Evolutionary conservation across 768 basidiomycete species (phyloP).

Genomic region (Lentinula boryana): DNA sequence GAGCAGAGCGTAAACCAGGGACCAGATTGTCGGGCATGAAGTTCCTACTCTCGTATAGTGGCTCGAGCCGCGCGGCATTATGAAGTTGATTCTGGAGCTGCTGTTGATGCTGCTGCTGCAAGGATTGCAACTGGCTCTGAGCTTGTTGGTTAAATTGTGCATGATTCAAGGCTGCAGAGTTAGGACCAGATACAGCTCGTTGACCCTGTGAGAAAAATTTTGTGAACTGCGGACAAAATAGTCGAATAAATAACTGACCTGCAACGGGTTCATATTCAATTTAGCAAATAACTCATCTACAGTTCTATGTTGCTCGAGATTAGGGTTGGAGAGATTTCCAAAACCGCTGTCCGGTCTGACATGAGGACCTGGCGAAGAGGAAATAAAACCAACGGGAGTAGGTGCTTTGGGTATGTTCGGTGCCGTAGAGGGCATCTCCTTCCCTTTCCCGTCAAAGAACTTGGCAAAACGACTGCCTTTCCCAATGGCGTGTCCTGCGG

Average conservation of each 20-base stretch:
- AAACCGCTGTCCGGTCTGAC: conserved; percentile 4
- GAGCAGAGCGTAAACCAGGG: conserved; percentile 68
- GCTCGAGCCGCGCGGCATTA: conserved; percentile 45
- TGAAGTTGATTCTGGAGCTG: conserved; percentile 24
- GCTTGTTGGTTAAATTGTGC: conserved; percentile 28
- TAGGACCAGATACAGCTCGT: conserved; percentile 20
- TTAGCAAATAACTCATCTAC: conserved; percentile 82
- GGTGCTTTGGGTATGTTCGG: conserved; percentile 29
- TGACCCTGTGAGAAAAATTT: conserved; percentile 19
- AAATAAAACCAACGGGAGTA: conserved; percentile 29
- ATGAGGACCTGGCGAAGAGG: conserved; percentile 39
- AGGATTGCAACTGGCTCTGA: conserved; percentile 29
- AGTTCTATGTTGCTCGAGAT: conserved; percentile 40
- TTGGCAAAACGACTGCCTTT: conserved; percentile 86
- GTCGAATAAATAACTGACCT: conserved; percentile 38
- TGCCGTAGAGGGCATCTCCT: conserved; percentile 28
- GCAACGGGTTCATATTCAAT: conserved; percentile 62
- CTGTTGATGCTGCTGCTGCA: conserved; percentile 30
- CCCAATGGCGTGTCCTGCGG: conserved; percentile 41
- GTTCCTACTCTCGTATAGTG: conserved; percentile 68
- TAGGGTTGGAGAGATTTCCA: not conserved
- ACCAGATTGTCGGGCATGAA: conserved; percentile 86
- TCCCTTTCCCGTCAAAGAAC: conserved; percentile 74
- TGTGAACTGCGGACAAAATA: not conserved
- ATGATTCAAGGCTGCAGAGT: conserved; percentile 17